Conservation (phyloP, 306 rosid genomes). For the Prunus salicina region DNA sequence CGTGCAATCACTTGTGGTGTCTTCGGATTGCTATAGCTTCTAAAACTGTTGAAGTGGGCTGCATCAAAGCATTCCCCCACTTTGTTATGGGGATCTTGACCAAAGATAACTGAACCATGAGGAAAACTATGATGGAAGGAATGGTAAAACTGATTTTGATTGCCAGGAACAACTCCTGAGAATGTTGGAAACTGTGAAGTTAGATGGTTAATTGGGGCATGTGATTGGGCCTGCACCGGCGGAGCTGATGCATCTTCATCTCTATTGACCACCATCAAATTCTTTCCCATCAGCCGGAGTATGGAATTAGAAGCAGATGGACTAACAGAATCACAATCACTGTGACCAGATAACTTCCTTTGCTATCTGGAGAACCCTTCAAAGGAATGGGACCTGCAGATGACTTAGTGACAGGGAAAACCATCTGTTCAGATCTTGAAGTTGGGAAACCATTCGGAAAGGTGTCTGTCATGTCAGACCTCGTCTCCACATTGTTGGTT, state of each 20-base stretch:
- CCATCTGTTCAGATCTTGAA: conserved; percentile 19
- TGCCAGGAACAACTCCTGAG: conserved; percentile 24
- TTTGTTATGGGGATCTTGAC: conserved; percentile 23
- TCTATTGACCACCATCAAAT: conserved; percentile 60
- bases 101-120: conserved; percentile 27
- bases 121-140: conserved; percentile 26
- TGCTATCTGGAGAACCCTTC: conserved; percentile 26
- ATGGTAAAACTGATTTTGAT: conserved; percentile 26
- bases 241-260: conserved; percentile 41
- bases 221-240: conserved; percentile 28
- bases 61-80: conserved; percentile 27
- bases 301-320: conserved; percentile 51
- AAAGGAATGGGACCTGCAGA: conserved; percentile 15
- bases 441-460: conserved; percentile 18
- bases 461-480: conserved; percentile 30
- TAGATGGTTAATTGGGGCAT: conserved; percentile 16
- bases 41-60: conserved; percentile 16
- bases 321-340: conserved; percentile 35
- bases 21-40: conserved; percentile 13
- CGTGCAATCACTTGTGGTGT: conserved; percentile 11
- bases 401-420: conserved; percentile 14
- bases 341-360: conserved; percentile 23
- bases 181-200: conserved; percentile 30
- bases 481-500: conserved; percentile 21
- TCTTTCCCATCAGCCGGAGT: conserved; percentile 63